Percentiles rank a stretch among this genome's conserved stretches.
Conservation (phyloP, 305 asterid genomes). For the Fraxinus paxiana region DNA sequence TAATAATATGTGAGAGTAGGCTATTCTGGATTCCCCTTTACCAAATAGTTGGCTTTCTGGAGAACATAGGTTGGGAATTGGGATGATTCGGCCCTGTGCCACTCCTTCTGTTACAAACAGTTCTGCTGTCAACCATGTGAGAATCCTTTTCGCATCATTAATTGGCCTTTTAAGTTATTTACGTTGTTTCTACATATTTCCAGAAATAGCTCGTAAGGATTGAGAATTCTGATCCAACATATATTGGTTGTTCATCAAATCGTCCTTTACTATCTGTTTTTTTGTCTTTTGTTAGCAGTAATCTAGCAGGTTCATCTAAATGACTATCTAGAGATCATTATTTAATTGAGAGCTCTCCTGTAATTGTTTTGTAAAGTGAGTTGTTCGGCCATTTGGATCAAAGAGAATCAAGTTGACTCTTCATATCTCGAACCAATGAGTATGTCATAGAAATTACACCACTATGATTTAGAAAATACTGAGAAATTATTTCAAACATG, state of each 20-base stretch:
- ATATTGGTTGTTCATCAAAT: background rate
- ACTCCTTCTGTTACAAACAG: background rate
- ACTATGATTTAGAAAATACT: slow-evolving; percentile 6
- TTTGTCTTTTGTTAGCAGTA: background rate
- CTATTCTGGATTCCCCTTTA: background rate
- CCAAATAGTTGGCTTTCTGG: background rate
- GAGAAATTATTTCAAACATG: background rate
- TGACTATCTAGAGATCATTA: background rate
- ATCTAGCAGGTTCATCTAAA: background rate
- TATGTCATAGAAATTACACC: background rate
- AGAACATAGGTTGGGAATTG: background rate
- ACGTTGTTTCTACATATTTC: background rate
- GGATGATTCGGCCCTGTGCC: background rate
- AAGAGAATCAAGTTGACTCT: background rate
- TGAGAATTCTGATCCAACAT: background rate
- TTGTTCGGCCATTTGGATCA: background rate
- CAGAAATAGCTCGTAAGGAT: slow-evolving; percentile 4
- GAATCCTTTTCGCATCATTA: background rate
- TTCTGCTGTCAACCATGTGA: background rate
- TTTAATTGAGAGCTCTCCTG: background rate
- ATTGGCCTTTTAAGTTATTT: background rate
- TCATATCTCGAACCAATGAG: background rate
- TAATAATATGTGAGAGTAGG: background rate
- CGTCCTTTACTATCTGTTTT: background rate
- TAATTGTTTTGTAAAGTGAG: background rate